Percentiles rank a stretch among this genome's conserved stretches.
phyloP scores from a whole-genome alignment of 2,329 filamentous ascomycete genomes.

The Botrytis galanthina region DNA sequence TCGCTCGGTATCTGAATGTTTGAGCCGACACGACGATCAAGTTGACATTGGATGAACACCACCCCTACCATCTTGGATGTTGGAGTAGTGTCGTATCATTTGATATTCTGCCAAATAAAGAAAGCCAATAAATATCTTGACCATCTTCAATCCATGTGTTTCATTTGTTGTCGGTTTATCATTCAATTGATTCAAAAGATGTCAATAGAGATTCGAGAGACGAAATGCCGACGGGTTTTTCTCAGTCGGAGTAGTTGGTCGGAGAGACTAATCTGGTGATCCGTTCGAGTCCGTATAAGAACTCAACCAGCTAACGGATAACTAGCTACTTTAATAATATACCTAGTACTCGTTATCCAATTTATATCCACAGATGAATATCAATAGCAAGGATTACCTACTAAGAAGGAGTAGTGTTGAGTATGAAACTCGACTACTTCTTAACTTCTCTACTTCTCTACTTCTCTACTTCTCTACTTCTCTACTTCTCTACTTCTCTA shows the following conservation, averaged over 20 bases:
- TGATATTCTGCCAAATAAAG: neutral
- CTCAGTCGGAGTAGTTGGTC: neutral
- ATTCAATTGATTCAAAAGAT: neutral
- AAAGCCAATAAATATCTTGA: neutral
- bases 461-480: neutral
- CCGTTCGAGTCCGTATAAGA: neutral
- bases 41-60: neutral
- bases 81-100: neutral
- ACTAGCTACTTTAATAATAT: neutral
- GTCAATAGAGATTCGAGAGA: neutral
- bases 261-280: neutral
- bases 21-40: neutral
- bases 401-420: neutral
- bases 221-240: neutral
- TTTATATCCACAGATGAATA: neutral
- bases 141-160: neutral
- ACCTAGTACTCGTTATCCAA: neutral
- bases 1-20: neutral
- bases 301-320: neutral
- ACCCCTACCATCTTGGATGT: neutral
- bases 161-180: neutral
- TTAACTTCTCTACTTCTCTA: neutral
- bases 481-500: neutral
- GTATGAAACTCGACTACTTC: neutral
- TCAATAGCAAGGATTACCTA: neutral